Evolutionary conservation across 2,329 filamentous ascomycete genomes (phyloP), one percentile per base, ranked within the genome.

Genomic region (Aureobasidium lini): DNA sequence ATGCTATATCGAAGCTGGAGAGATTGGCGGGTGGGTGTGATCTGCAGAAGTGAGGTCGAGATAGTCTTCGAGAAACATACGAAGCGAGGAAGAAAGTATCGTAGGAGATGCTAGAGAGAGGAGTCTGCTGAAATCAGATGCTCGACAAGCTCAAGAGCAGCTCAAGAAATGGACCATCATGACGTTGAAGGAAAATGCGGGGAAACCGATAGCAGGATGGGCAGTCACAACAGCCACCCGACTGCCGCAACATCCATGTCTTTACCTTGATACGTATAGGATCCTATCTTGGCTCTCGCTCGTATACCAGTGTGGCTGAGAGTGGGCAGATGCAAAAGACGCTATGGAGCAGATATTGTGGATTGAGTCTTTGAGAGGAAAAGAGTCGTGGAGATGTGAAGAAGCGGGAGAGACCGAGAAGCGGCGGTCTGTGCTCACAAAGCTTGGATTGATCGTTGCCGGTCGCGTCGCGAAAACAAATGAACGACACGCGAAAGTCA

Each of bases 11-110:
- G 37, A 37, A 13, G 28, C n/a, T 2, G 28, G 10, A 16, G 23
- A 6, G 8, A 10, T 9, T 6, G 13, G 29, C 3, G 0, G 6
- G 11, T 13, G 18, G n/a, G 18, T 18, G 36, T 11, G 10, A 8
- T 42, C n/a, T 8, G 37, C 10, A 8, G 8, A 16, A 13, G n/a
- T 15, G 15, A 53, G 37, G 32, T 40, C 6, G 5, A 53, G n/a
- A 11, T 42, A 53, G 11, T 53, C 49, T 53, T 53, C 49, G 9
- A 53, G n/a, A 13, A 53, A 53, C 37, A 42, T 53, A 37, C 36
- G 10, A 9, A 6, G 23, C 29, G 13, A n/a, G 23, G 23, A 23
- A 3, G 23, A 23, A 23, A 23, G 23, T 23, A 23, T 23, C 23
- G 23, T 2, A 42, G n/a, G 39, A 13, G 2, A n/a, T 40, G 6